A percentile compares a stretch with the other conserved stretches of the same genome.
Conservation (phyloP, 768 basidiomycete genomes). For the Xerocomellus intermedius region DNA sequence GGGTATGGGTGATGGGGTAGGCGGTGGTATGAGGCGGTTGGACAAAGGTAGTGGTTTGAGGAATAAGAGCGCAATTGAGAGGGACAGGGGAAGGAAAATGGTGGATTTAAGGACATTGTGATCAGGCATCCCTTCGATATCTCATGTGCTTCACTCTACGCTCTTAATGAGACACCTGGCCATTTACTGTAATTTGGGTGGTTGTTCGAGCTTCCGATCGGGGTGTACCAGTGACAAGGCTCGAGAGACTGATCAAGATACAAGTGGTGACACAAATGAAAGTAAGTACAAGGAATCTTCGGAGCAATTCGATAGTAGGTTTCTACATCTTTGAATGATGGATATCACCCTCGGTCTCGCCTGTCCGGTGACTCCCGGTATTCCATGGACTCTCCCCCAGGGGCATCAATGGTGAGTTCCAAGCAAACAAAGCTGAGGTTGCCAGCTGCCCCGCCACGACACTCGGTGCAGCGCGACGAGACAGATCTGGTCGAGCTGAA, state of each 20-base stretch:
- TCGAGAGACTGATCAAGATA: too few species aligned
- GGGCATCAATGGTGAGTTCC: constrained; percentile 13
- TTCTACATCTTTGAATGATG: too few species aligned
- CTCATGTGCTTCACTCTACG: neutral
- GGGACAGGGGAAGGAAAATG: constrained; percentile 79
- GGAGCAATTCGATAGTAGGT: too few species aligned
- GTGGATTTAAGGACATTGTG: constrained; percentile 58
- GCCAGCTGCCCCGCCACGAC: constrained; percentile 79
- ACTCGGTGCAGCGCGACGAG: constrained; percentile 77
- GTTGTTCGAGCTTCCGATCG: too few species aligned
- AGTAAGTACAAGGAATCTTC: too few species aligned
- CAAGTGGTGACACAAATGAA: too few species aligned
- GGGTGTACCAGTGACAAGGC: too few species aligned
- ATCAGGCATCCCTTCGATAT: constrained; percentile 2
- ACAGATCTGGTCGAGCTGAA: constrained; percentile 33
- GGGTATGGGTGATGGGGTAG: constrained; percentile 79
- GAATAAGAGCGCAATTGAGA: constrained; percentile 69
- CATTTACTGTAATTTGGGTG: too few species aligned
- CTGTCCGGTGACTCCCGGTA: too few species aligned
- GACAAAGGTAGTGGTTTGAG: constrained; percentile 76
- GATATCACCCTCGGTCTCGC: too few species aligned
- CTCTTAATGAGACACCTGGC: neutral
- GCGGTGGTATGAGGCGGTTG: constrained; percentile 65
- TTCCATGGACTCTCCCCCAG: too few species aligned
- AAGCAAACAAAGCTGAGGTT: constrained; percentile 61